Base-by-base conservation (phyloP, 495 filamentous ascomycete genomes). In the Neurospora sublineolata region DNA sequence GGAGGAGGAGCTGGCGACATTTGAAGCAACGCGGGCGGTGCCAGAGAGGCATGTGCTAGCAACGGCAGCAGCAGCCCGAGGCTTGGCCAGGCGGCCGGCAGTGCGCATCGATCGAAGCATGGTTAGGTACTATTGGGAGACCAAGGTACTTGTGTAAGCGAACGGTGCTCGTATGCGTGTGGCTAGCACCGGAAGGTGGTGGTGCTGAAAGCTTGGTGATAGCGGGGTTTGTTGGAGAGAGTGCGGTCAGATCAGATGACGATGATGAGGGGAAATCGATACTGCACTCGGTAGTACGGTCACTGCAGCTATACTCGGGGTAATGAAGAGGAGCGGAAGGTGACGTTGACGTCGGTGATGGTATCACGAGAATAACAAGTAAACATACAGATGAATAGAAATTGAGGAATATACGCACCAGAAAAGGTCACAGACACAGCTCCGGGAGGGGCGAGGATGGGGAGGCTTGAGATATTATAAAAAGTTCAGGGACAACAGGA, bases 41-140 rank as follows among this genome's bases (percentile, higher is more conserved):
- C 27, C 67, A 73, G 74, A 73, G 6, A 67, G 41, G 30, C 82
- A 84, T 81, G 82, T 84, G 82, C 76, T 78, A 64, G 52, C 74
- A 82, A 60, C 38, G 77, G 70, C 40, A 79, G 80, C 75, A 75
- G 77, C 74, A 67, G 75, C 69, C 81, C 83, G 83, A 82, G 82
- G 82, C 76, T 78, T 76, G 77, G 77, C 75, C 37, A 80, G 38
- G 70, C 75, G 76, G 75, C 78, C 79, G 75, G 79, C 76, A 76
- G 75, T 71, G 76, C 80, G 78, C 75, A 82, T 79, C 73, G 82
- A 82, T 79, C 82, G 81, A 77, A 83, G 77, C 82, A 84, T 84
- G 79, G 68, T 78, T n/a, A n/a, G n/a, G n/a, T n/a, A n/a, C n/a
- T n/a, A n/a, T n/a, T n/a, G n/a, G n/a, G n/a, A n/a, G n/a, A n/a